These are phyloP conservation scores for Corymbia maculata DNA, from an alignment of 345 rosid species.

Conservation along the genomic window DNA sequence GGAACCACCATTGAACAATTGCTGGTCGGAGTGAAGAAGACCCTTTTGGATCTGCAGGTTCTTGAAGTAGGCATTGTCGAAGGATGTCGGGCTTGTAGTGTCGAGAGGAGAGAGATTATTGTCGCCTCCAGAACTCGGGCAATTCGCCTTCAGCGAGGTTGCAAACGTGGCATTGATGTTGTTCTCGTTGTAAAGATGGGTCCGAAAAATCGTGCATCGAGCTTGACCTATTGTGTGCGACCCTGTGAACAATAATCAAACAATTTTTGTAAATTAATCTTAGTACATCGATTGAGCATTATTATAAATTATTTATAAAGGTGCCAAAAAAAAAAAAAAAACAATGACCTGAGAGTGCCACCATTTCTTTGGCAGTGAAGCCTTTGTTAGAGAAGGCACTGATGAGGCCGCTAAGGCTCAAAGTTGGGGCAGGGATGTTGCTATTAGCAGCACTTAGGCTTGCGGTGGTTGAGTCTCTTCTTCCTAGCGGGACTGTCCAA, in stretches of 20 bases:
- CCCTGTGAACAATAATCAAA: background rate
- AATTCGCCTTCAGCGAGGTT: conserved; percentile 6
- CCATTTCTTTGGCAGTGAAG: conserved; percentile 41
- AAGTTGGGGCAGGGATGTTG: conserved; percentile 24
- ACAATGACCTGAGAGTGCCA: conserved; percentile 41
- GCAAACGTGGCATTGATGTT: conserved; percentile 32
- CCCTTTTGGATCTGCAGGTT: conserved; percentile 38
- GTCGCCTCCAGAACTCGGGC: conserved; percentile 32
- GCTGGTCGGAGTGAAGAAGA: conserved; percentile 58
- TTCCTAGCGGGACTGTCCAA: conserved; percentile 45
- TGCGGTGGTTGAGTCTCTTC: conserved; percentile 55
- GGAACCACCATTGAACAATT: conserved; percentile 40
- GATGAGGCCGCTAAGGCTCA: conserved; percentile 29
- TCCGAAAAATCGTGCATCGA: conserved; percentile 31
- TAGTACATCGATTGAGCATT: background rate
- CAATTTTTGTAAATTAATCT: background rate
- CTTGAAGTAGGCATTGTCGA: conserved; percentile 57
- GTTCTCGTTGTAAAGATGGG: conserved; percentile 38
- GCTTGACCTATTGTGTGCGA: conserved; percentile 54
- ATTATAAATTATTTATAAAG: background rate
- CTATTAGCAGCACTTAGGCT: conserved; percentile 15
- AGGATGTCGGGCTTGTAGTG: conserved; percentile 17
- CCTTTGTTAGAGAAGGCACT: conserved; percentile 40
- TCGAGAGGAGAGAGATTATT: conserved; percentile 33
- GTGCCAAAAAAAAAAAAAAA: background rate